Conservation (phyloP, 306 rosid species). For the Castanospermum australe region DNA sequence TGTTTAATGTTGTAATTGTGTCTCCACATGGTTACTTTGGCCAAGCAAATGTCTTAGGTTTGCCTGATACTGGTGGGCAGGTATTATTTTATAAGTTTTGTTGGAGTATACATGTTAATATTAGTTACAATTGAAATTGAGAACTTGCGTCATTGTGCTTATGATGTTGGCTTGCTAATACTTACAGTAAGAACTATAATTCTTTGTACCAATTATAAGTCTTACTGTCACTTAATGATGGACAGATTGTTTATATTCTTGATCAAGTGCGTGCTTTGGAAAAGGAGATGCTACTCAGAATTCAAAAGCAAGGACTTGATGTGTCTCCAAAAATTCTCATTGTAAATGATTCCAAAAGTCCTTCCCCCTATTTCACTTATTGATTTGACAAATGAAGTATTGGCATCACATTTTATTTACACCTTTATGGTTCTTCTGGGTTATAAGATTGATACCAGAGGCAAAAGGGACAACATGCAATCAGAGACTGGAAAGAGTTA, state of each 20-base stretch:
- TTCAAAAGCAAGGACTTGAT: slow-evolving; percentile 67
- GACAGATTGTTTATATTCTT: slow-evolving; percentile 70
- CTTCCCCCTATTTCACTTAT: background rate
- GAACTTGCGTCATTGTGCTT: background rate
- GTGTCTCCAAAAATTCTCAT: slow-evolving; percentile 69
- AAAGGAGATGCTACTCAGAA: slow-evolving; percentile 69
- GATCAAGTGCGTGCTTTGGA: slow-evolving; percentile 87
- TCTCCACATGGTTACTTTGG: slow-evolving; percentile 83
- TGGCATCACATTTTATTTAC: background rate
- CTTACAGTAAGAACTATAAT: background rate
- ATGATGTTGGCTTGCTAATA: background rate
- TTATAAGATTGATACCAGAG: slow-evolving; percentile 68
- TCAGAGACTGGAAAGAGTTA: slow-evolving; percentile 64
- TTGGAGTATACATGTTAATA: background rate
- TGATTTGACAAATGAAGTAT: background rate
- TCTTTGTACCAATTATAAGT: background rate
- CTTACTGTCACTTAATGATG: background rate
- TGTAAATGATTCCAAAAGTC: slow-evolving; percentile 30
- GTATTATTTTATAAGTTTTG: slow-evolving; percentile 28
- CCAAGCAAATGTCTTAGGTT: slow-evolving; percentile 77
- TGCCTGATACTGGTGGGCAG: slow-evolving; percentile 86
- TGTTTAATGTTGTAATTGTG: slow-evolving; percentile 71
- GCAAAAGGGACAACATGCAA: slow-evolving; percentile 78
- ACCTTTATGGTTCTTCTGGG: slow-evolving; percentile 35
- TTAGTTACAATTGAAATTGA: background rate